A percentile compares a stretch with the other conserved stretches of the same genome.
Evolutionary conservation across 2,329 filamentous ascomycete genomes (phyloP).

Genomic region (Penicillium italicum): DNA sequence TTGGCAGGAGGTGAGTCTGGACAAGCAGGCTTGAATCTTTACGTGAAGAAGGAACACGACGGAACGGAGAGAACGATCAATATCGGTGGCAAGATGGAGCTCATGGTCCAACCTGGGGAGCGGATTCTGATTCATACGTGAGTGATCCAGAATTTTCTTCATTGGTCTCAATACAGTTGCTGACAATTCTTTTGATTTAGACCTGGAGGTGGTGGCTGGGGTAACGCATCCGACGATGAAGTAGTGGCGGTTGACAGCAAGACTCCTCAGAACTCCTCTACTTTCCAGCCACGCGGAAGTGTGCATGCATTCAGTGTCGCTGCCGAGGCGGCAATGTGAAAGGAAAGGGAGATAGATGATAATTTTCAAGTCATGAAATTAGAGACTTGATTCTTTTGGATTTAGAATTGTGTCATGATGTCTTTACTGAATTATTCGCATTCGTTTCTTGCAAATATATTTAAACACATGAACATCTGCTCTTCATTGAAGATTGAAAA

Average conservation of each 20-base stretch:
- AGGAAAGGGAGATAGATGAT: neutral
- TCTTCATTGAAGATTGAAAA: no score
- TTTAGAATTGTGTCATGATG: neutral
- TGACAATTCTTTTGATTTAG: conserved; percentile 1
- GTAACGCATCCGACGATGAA: neutral
- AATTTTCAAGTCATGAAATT: neutral
- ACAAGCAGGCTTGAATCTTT: conserved; percentile 72
- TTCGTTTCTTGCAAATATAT: neutral
- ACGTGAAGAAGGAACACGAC: conserved; percentile 51
- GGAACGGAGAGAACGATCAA: conserved; percentile 17
- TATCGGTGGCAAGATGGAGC: conserved; percentile 23
- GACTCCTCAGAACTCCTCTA: neutral
- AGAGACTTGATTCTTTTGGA: neutral
- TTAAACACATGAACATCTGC: neutral
- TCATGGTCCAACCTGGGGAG: conserved; percentile 28
- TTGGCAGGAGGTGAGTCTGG: conserved; percentile 76
- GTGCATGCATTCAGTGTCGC: conserved; percentile 8
- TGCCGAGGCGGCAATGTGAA: conserved; percentile 6
- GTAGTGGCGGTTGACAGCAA: neutral
- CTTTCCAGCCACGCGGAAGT: conserved; percentile 10
- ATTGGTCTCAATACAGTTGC: neutral
- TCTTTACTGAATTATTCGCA: neutral
- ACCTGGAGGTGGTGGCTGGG: conserved; percentile 16
- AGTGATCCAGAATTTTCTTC: neutral
- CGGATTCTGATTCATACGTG: conserved; percentile 29